These are phyloP conservation scores for Pontederia paniculata DNA, from an alignment of 176 grass and related monocot species.

Conservation along the genomic window DNA sequence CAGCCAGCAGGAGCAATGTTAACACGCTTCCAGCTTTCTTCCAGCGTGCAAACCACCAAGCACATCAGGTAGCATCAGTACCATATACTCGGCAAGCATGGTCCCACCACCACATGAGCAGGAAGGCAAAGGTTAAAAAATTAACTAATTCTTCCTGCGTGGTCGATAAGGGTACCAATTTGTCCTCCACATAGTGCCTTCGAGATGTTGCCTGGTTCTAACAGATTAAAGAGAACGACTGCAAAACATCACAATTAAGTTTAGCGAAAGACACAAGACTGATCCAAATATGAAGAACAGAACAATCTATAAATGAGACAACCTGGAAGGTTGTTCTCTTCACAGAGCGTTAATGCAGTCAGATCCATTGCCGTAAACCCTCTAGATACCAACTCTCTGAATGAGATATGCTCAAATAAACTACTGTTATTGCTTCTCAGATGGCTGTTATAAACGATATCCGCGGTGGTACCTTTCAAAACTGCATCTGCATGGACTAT, in stretches of 20 bases:
- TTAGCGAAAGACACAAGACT: not conserved
- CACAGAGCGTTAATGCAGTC: conserved; percentile 5
- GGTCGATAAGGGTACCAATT: conserved; percentile 74
- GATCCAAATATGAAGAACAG: not conserved
- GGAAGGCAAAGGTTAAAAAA: too few relatives aligned
- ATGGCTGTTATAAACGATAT: not conserved
- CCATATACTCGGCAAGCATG: too few relatives aligned
- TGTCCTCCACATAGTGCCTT: conserved; percentile 76
- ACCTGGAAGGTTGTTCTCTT: conserved; percentile 8
- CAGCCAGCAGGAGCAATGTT: too few relatives aligned
- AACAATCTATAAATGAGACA: not conserved
- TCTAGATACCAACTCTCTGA: conserved; percentile 13
- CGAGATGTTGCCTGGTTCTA: conserved; percentile 78
- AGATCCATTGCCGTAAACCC: conserved; percentile 8
- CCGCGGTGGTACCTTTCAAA: not conserved
- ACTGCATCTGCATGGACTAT: conserved; percentile 8
- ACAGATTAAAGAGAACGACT: conserved; percentile 90
- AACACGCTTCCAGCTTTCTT: too few relatives aligned
- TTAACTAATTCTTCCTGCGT: conserved; percentile 71
- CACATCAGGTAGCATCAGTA: too few relatives aligned
- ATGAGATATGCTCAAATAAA: conserved; percentile 8
- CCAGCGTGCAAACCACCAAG: too few relatives aligned
- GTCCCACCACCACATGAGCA: too few relatives aligned
- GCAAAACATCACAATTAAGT: conserved; percentile 16
- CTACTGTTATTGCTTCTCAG: not conserved